phyloP scores from a whole-genome alignment of 257 asterid species.

The Fraxinus americana region DNA sequence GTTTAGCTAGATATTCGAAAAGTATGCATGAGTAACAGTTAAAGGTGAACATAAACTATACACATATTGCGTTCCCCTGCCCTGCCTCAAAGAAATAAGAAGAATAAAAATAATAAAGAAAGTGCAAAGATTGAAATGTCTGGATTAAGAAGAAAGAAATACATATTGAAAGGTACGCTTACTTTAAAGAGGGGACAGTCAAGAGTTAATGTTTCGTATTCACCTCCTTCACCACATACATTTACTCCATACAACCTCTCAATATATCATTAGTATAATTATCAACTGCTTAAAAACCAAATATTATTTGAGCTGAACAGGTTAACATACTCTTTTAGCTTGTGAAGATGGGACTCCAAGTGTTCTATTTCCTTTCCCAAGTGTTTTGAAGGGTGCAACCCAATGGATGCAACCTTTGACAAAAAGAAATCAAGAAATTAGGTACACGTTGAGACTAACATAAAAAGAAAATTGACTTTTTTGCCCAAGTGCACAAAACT shows the following conservation, averaged over 20 bases:
- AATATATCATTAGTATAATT: conserved; percentile 27
- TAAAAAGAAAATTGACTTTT: not conserved
- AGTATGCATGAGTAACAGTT: conserved; percentile 8
- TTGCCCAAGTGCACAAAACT: not conserved
- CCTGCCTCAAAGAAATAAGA: not conserved
- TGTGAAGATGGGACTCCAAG: conserved; percentile 78
- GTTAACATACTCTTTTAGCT: conserved; percentile 78
- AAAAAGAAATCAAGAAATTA: conserved; percentile 21
- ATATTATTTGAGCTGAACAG: conserved; percentile 27
- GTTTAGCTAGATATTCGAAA: conserved; percentile 9
- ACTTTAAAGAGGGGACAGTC: conserved; percentile 95
- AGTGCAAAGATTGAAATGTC: not conserved
- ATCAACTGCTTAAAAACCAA: conserved; percentile 26
- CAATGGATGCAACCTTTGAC: conserved; percentile 89
- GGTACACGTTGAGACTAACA: conserved; percentile 10
- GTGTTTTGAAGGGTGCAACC: conserved; percentile 89
- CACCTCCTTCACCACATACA: conserved; percentile 99
- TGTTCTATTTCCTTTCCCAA: conserved; percentile 78
- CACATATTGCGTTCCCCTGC: not conserved
- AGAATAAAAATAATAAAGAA: not conserved
- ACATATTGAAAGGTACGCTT: conserved; percentile 33
- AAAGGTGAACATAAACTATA: conserved; percentile 4
- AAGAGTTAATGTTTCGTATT: conserved; percentile 93
- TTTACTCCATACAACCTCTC: conserved; percentile 90
- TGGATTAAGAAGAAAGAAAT: conserved; percentile 7